Evolutionary conservation across 345 rosid genomes (phyloP).

Genomic region (Anacardium occidentale): DNA sequence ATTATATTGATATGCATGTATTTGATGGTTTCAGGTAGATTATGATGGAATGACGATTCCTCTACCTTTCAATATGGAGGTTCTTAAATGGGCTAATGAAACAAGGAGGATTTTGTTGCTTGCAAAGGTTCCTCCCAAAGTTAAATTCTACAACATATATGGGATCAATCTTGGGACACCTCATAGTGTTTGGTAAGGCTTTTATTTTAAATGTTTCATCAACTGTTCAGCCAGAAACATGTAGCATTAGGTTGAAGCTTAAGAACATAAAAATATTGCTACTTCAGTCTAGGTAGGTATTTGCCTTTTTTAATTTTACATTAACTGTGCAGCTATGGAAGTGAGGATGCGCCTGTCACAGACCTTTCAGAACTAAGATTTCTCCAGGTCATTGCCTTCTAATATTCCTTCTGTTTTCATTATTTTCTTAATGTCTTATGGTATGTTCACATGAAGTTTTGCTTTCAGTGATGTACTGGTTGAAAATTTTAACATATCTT

Average conservation of each 20-base stretch:
- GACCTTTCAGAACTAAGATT: conserved; percentile 55
- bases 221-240: not conserved
- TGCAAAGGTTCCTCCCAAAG: conserved; percentile 79
- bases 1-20: conserved; percentile 1
- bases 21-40: conserved; percentile 45
- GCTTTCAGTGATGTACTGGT: not conserved
- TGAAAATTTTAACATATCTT: conserved; percentile 13
- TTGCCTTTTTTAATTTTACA: conserved; percentile 13
- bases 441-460: not conserved
- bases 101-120: conserved; percentile 46
- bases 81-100: conserved; percentile 82
- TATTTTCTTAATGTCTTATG: not conserved
- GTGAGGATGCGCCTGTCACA: conserved; percentile 62
- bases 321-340: conserved; percentile 72
- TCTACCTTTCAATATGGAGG: conserved; percentile 80
- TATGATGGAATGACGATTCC: conserved; percentile 62
- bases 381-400: conserved; percentile 50
- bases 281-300: not conserved
- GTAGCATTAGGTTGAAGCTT: not conserved
- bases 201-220: conserved; percentile 17
- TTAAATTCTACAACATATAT: conserved; percentile 90
- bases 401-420: not conserved
- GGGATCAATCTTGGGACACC: conserved; percentile 86
- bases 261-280: not conserved
- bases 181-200: conserved; percentile 79